Conservation (phyloP, 768 basidiomycete genomes). For the Suillus plorans region DNA sequence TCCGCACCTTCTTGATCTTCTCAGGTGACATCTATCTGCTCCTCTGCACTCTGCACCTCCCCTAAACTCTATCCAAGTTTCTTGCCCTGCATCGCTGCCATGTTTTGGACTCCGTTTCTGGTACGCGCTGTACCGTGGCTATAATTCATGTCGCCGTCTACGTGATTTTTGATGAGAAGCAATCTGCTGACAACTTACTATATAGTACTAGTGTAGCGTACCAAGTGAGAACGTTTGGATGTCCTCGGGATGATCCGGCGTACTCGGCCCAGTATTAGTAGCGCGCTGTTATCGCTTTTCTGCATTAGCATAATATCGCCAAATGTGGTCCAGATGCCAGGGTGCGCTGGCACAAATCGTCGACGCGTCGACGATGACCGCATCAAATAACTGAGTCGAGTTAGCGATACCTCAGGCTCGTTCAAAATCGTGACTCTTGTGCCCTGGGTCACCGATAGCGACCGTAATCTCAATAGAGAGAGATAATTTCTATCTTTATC, state of each 20-base stretch:
- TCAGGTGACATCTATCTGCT: too few species aligned
- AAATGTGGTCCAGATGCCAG: too few species aligned
- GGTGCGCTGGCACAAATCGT: neutral
- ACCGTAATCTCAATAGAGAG: neutral
- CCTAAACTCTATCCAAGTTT: too few species aligned
- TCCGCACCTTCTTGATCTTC: too few species aligned
- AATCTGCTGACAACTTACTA: neutral
- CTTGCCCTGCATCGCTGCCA: neutral
- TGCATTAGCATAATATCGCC: too few species aligned
- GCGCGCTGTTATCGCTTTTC: too few species aligned
- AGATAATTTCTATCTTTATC: too few species aligned
- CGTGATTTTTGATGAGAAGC: neutral
- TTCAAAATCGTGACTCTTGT: neutral
- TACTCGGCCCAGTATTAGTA: too few species aligned
- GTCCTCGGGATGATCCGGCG: neutral
- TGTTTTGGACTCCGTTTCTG: neutral
- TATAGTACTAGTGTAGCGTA: neutral
- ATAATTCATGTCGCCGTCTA: neutral
- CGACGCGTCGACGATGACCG: neutral
- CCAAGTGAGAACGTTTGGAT: neutral
- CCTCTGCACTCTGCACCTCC: too few species aligned
- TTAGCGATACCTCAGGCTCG: neutral
- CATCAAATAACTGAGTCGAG: neutral
- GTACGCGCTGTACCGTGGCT: neutral
- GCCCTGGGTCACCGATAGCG: neutral